A percentile compares a stretch with the other conserved stretches of the same genome.
phyloP scores from a whole-genome alignment of 139 green algal species.

The Limnomonas spitsbergensis region DNA sequence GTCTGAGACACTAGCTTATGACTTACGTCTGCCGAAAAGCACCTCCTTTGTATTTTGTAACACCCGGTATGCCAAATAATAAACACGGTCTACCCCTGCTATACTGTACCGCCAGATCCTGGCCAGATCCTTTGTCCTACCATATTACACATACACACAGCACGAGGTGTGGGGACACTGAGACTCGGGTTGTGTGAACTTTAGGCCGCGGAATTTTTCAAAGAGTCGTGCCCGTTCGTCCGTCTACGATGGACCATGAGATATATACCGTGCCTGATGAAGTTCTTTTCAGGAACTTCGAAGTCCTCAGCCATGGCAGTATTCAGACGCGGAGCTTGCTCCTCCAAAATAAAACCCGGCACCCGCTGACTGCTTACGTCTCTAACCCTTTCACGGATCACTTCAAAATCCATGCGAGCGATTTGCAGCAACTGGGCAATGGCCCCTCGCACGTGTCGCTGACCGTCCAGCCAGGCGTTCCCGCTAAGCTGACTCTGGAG shows the following conservation, averaged over 20 bases:
- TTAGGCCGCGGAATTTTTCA: too few species aligned
- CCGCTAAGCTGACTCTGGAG: neutral
- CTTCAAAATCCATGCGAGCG: neutral
- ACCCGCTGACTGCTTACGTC: neutral
- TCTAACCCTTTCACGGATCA: neutral
- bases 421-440: neutral
- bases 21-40: too few species aligned
- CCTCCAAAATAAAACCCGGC: neutral
- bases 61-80: too few species aligned
- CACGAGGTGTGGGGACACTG: too few species aligned
- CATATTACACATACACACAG: too few species aligned
- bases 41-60: too few species aligned
- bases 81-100: too few species aligned
- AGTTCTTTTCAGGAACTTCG: neutral
- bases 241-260: neutral
- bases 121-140: too few species aligned
- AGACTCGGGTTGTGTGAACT: too few species aligned
- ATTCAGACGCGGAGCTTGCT: neutral
- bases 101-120: too few species aligned
- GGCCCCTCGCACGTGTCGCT: neutral
- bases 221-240: too few species aligned
- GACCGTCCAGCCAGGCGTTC: neutral
- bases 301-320: neutral
- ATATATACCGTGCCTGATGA: slow-evolving; percentile 3
- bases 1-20: too few species aligned